Evolutionary conservation across 139 green algal species (phyloP).

Genomic region (Desmodesmus armatus): DNA sequence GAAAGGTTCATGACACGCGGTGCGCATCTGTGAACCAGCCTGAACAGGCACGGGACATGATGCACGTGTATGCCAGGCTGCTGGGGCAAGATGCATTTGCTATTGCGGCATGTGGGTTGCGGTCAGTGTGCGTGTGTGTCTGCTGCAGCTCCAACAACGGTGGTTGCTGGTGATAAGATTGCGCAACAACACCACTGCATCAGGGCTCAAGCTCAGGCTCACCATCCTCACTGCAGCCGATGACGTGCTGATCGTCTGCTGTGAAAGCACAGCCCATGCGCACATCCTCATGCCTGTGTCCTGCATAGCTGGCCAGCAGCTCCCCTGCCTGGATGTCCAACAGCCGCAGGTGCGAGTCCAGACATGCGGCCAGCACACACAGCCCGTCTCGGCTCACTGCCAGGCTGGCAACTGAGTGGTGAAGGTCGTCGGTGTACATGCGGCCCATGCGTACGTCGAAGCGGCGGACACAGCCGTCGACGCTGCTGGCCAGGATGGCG

Average conservation of each 20-base stretch:
- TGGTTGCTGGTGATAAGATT: background rate
- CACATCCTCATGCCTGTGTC: constrained; percentile 73
- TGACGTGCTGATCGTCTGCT: constrained; percentile 78
- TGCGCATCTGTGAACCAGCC: background rate
- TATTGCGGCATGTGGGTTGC: background rate
- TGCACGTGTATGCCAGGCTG: background rate
- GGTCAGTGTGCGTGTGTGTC: background rate
- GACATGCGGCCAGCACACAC: constrained; percentile 82
- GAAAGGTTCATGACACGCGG: background rate
- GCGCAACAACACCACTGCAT: background rate
- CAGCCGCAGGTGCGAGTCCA: constrained; percentile 77
- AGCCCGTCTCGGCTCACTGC: constrained; percentile 57
- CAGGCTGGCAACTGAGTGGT: constrained; percentile 76
- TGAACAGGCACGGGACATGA: background rate
- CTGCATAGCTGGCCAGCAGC: constrained; percentile 84
- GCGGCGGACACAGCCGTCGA: constrained; percentile 89
- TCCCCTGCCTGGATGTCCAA: constrained; percentile 76
- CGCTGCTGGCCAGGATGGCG: constrained; percentile 75
- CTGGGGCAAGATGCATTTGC: background rate
- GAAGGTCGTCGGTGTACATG: constrained; percentile 78
- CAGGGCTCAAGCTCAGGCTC: constrained; percentile 1
- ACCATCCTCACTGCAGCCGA: constrained; percentile 87
- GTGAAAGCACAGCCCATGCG: constrained; percentile 88
- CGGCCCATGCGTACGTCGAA: constrained; percentile 91
- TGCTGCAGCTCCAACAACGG: background rate